These are phyloP conservation scores for Pelagophyceae sp. DNA, from an alignment of 352 stramenopile species.

Conservation along the genomic window DNA sequence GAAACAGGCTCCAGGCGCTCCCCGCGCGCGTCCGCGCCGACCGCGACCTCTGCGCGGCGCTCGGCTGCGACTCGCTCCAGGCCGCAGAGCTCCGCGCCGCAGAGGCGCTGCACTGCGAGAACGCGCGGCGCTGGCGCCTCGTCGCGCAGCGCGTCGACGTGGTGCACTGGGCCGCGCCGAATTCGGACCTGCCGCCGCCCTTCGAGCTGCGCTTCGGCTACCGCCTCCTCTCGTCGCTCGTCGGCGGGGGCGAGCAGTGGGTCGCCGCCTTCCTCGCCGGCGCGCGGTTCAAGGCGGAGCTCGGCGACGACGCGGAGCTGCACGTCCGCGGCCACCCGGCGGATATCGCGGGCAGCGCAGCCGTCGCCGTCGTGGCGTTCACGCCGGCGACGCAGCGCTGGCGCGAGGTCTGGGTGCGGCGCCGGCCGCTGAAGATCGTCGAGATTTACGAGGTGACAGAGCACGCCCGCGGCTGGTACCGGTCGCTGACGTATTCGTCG, in stretches of 20 bases:
- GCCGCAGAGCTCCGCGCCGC: conserved; percentile 40
- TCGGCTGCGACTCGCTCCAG: conserved; percentile 17
- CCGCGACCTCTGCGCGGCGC: conserved; percentile 41
- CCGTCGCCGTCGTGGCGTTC: not conserved
- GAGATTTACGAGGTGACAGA: conserved; percentile 94
- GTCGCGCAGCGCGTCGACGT: conserved; percentile 73
- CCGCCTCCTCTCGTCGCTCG: conserved; percentile 35
- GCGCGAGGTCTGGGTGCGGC: conserved; percentile 40
- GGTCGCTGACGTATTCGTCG: conserved; percentile 92
- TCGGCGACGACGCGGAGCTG: not conserved
- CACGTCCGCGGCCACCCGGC: not conserved
- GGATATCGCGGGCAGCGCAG: not conserved
- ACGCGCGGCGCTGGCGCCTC: conserved; percentile 70
- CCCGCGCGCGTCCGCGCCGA: conserved; percentile 48
- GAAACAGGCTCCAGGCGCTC: conserved; percentile 74
- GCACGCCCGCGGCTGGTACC: conserved; percentile 86
- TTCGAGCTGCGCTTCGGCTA: not conserved
- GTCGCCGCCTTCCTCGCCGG: not conserved
- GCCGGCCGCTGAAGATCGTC: conserved; percentile 89
- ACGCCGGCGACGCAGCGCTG: not conserved
- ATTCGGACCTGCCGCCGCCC: conserved; percentile 45
- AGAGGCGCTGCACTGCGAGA: conserved; percentile 69
- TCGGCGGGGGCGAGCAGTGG: not conserved
- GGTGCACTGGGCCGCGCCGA: conserved; percentile 64
- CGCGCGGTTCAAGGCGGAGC: not conserved